phyloP scores from a whole-genome alignment of 192 early-diverging fungal genomes.

The Coemansia sp. region DNA sequence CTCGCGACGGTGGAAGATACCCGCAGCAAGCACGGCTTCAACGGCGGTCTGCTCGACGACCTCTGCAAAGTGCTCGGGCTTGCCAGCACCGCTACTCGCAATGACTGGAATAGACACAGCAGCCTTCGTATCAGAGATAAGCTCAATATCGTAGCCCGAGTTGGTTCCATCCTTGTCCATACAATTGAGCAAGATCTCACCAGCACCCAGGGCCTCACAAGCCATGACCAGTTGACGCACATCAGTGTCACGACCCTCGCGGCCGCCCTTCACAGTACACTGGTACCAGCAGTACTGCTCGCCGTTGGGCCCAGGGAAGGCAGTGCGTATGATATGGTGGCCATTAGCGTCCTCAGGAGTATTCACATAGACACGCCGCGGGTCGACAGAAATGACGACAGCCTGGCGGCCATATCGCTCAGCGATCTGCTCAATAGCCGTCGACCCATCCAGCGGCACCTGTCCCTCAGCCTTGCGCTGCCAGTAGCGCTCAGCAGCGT shows the following conservation, averaged over 20 bases:
- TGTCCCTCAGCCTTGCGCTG: slow-evolving; percentile 49
- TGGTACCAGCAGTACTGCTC: slow-evolving; percentile 99
- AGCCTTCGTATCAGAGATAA: slow-evolving; percentile 78
- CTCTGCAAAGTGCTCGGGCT: slow-evolving; percentile 83
- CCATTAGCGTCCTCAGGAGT: slow-evolving; percentile 62
- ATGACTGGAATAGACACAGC: slow-evolving; percentile 95
- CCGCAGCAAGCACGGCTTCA: slow-evolving; percentile 96
- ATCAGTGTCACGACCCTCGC: slow-evolving; percentile 94
- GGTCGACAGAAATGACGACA: slow-evolving; percentile 98
- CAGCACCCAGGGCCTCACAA: slow-evolving; percentile 90
- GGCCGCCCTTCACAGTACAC: slow-evolving; percentile 97
- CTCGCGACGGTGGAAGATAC: slow-evolving; percentile 97
- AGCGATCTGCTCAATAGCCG: slow-evolving; percentile 95
- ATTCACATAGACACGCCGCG: slow-evolving; percentile 89
- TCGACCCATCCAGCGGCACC: slow-evolving; percentile 62
- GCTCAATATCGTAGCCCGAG: slow-evolving; percentile 90
- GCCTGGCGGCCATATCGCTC: slow-evolving; percentile 96
- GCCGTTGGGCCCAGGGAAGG: slow-evolving; percentile 83
- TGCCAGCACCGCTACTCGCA: slow-evolving; percentile 94
- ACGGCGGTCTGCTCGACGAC: slow-evolving; percentile 85
- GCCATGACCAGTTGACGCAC: slow-evolving; percentile 88
- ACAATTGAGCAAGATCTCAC: slow-evolving; percentile 97
- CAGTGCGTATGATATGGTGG: slow-evolving; percentile 79
- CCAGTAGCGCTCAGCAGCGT: slow-evolving; percentile 87
- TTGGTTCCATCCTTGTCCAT: slow-evolving; percentile 99